phyloP scores from a whole-genome alignment of 768 basidiomycete genomes.

The Suillus tomentosus region DNA sequence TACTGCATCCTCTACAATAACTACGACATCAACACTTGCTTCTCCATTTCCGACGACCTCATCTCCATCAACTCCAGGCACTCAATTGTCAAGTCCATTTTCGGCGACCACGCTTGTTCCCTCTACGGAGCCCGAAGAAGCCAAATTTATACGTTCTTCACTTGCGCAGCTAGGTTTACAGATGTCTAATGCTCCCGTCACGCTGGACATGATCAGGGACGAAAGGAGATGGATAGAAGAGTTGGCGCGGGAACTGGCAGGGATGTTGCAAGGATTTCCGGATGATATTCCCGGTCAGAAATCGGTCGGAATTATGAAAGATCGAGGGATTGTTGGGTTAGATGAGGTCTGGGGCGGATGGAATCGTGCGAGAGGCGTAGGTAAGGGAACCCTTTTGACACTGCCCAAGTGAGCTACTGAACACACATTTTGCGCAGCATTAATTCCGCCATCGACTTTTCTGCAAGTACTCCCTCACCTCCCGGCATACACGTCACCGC shows the following conservation, averaged over 20 bases:
- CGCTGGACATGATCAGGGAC: constrained; percentile 84
- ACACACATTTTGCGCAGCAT: constrained; percentile 49
- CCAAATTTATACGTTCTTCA: constrained; percentile 84
- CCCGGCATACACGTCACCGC: constrained; percentile 61
- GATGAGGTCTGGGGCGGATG: constrained; percentile 96
- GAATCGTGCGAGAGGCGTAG: constrained; percentile 91
- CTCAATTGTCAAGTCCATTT: constrained; percentile 25
- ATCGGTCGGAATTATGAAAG: constrained; percentile 67
- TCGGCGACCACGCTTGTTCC: constrained; percentile 34
- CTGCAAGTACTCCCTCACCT: constrained; percentile 74
- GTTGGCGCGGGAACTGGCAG: constrained; percentile 79
- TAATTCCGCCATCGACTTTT: constrained; percentile 88
- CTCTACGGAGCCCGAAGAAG: constrained; percentile 72
- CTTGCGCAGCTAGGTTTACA: constrained; percentile 88
- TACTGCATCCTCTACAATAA: constrained; percentile 43
- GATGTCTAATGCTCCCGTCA: constrained; percentile 77
- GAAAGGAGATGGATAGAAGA: constrained; percentile 79
- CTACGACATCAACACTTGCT: constrained; percentile 13
- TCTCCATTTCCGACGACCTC: constrained; percentile 10
- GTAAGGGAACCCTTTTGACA: constrained; percentile 44
- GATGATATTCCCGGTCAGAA: constrained; percentile 20
- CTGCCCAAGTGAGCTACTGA: constrained; percentile 7
- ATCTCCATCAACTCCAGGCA: constrained; percentile 20
- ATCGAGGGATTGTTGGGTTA: constrained; percentile 78
- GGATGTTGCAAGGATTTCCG: constrained; percentile 57